Conservation (phyloP, 208 protist species). For the Phytomonas sp. region DNA sequence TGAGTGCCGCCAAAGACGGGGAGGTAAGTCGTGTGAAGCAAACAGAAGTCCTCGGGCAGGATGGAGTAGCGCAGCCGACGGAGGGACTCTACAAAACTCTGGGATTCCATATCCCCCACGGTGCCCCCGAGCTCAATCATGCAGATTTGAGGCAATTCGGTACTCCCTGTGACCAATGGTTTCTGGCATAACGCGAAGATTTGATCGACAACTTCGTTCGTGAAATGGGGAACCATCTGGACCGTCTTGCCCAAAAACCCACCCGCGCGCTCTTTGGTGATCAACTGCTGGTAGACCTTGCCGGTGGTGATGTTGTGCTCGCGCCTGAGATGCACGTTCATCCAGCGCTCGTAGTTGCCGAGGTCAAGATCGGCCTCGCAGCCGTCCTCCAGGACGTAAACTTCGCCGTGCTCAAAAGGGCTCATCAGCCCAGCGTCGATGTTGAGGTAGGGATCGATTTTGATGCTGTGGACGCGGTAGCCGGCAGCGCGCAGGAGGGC, state of each 20-base stretch:
- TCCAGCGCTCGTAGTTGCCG: constrained; percentile 99
- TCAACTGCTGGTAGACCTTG: constrained; percentile 96
- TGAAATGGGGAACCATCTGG: constrained; percentile 96
- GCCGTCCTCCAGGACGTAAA: constrained; percentile 99
- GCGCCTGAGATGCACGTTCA: constrained; percentile 89
- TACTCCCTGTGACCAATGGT: constrained; percentile 64
- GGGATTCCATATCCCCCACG: constrained; percentile 98
- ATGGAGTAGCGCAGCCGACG: constrained; percentile 81
- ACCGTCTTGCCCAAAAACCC: constrained; percentile 99
- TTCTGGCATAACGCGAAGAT: constrained; percentile 85
- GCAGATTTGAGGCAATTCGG: constrained; percentile 90
- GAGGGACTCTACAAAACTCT: constrained; percentile 98
- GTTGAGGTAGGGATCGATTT: constrained; percentile 99
- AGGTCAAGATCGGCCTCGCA: constrained; percentile 96
- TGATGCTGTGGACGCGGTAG: constrained; percentile 94
- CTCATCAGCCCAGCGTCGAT: constrained; percentile 92
- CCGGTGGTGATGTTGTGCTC: constrained; percentile 99
- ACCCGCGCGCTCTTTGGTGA: constrained; percentile 95
- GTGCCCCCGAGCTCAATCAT: constrained; percentile 97
- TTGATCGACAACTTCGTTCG: constrained; percentile 85
- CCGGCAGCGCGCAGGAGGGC: constrained; percentile 83
- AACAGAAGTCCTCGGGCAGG: constrained; percentile 75
- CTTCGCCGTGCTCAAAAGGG: constrained; percentile 97
- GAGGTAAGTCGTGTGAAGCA: constrained; percentile 86
- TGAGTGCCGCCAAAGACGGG: constrained; percentile 93